phyloP scores from a whole-genome alignment of 2,329 filamentous ascomycete species.

The Diaporthe caulivora region DNA sequence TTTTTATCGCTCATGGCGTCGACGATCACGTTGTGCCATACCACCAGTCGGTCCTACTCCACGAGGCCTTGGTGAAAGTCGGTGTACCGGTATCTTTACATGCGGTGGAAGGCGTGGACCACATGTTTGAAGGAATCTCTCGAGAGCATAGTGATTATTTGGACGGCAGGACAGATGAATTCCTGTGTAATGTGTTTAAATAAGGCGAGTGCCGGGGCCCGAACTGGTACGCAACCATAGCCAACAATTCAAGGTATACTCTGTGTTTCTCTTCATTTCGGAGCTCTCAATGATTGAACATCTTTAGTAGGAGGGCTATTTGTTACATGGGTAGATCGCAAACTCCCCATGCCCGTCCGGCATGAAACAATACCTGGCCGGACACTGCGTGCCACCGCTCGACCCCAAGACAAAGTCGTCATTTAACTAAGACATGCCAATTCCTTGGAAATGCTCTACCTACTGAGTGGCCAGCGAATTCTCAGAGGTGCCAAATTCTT shows the following conservation, averaged over 20 bases:
- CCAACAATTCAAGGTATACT: too few species aligned
- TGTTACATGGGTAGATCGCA: too few species aligned
- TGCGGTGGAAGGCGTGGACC: conserved; percentile 29
- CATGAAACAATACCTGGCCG: background rate
- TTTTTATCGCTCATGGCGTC: conserved; percentile 36
- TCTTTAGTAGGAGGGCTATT: background rate
- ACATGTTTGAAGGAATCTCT: conserved; percentile 32
- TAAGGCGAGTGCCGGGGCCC: background rate
- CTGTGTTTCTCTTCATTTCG: background rate
- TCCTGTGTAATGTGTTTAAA: conserved; percentile 26
- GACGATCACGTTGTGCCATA: conserved; percentile 35
- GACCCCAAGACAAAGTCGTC: background rate
- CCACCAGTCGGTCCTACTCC: conserved; percentile 31
- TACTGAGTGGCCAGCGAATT: background rate
- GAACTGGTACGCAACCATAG: background rate
- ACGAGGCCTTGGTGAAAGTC: conserved; percentile 27
- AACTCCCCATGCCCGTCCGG: background rate
- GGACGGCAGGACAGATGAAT: conserved; percentile 35
- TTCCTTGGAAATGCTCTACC: too few species aligned
- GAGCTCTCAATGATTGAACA: background rate
- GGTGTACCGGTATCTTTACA: conserved; percentile 24
- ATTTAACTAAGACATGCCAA: background rate
- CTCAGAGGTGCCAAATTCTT: too few species aligned
- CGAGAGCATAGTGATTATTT: conserved; percentile 35
- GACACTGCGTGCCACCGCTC: background rate